Percentiles rank a stretch among this genome's conserved stretches.
Conservation (phyloP, 345 rosid species). For the Mangifera indica region DNA sequence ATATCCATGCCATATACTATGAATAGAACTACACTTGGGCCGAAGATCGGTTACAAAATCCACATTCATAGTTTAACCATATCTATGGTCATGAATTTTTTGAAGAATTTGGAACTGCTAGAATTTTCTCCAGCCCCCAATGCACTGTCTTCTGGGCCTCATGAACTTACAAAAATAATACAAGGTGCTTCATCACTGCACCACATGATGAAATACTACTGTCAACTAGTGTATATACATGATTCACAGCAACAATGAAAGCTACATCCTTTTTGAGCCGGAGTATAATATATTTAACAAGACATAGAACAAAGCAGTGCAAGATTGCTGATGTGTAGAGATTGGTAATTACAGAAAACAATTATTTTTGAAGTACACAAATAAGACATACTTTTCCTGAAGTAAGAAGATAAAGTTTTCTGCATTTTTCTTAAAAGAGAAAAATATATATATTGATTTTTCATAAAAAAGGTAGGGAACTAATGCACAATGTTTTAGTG, state of each 20-base stretch:
- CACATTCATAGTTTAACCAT: background rate
- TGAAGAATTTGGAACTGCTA: background rate
- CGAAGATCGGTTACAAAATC: background rate
- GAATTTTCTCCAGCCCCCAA: background rate
- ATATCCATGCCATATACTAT: background rate
- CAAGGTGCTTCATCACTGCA: constrained; percentile 1
- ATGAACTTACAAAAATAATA: background rate
- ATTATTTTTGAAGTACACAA: background rate
- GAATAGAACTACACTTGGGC: background rate
- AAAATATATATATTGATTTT: background rate
- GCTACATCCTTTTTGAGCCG: background rate
- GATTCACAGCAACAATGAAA: background rate
- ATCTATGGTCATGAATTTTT: background rate
- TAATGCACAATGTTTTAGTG: background rate
- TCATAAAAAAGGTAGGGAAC: background rate
- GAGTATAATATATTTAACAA: background rate
- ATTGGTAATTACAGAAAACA: background rate
- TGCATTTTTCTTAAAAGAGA: background rate
- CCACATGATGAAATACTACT: background rate
- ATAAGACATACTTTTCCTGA: too few relatives aligned
- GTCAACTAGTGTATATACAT: background rate
- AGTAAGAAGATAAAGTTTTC: background rate
- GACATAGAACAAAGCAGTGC: background rate
- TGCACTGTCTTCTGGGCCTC: background rate
- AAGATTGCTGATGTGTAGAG: background rate